Conservation (phyloP, 148 eudicot genomes). For the Dysphania ambrosioides region DNA sequence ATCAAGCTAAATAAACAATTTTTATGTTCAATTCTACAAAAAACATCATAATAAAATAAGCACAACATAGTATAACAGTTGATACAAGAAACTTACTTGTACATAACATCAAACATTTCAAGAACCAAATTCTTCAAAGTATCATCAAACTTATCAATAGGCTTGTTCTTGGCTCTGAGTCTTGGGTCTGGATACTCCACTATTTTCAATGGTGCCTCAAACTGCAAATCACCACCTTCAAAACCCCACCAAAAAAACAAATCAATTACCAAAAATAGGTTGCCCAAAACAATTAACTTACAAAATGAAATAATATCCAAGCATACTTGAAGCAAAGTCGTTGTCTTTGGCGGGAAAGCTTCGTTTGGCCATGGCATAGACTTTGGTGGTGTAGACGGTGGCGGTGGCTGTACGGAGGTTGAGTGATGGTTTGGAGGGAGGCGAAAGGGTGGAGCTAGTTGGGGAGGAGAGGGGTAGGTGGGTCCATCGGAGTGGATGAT, state of each 20-base stretch:
- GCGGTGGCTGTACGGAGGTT: not conserved
- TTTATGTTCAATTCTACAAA: not conserved
- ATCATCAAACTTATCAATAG: slow-evolving; percentile 67
- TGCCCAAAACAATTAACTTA: not conserved
- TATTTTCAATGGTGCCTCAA: slow-evolving; percentile 58
- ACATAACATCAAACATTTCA: slow-evolving; percentile 94
- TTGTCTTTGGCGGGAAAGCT: slow-evolving; percentile 33
- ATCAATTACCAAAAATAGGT: slow-evolving; percentile 7
- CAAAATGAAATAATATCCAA: not conserved
- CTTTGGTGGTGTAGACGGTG: not conserved
- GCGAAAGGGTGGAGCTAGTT: not conserved
- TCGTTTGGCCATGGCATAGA: slow-evolving; percentile 49
- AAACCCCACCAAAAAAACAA: not conserved
- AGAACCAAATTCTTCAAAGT: slow-evolving; percentile 67
- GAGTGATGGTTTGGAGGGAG: not conserved
- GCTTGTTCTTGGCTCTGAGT: slow-evolving; percentile 77
- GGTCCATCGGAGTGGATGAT: slow-evolving; percentile 6
- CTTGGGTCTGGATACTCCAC: slow-evolving; percentile 90
- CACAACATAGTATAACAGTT: not conserved
- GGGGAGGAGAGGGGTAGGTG: slow-evolving; percentile 7
- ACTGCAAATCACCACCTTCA: slow-evolving; percentile 73
- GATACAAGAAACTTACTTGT: slow-evolving; percentile 49
- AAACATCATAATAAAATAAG: not conserved
- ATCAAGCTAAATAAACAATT: not conserved
- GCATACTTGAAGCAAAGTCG: slow-evolving; percentile 47